Evolutionary conservation across 2,329 filamentous ascomycete genomes (phyloP).

Genomic region (Cryphonectria japonica): DNA sequence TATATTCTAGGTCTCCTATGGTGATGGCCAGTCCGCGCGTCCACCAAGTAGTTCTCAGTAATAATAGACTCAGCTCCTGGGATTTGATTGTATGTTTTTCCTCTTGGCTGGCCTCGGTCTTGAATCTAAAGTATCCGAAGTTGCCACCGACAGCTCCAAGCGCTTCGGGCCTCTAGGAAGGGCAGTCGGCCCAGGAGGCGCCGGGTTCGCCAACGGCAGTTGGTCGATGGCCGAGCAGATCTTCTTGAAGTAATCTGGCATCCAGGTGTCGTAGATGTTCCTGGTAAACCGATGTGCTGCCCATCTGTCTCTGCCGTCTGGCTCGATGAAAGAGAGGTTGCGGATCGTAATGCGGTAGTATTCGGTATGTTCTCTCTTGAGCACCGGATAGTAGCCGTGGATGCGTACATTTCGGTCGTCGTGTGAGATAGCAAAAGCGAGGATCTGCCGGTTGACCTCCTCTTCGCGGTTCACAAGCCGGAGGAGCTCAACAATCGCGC

Average conservation of each 20-base stretch:
- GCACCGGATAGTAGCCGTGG: not conserved
- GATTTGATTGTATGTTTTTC: not conserved
- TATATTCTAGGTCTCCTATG: too few species aligned
- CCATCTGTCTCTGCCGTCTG: slow-evolving; percentile 33
- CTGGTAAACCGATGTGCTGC: slow-evolving; percentile 42
- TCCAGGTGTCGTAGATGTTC: slow-evolving; percentile 43
- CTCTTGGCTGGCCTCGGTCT: not conserved
- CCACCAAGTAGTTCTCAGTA: too few species aligned
- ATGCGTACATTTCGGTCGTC: not conserved
- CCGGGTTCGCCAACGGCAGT: slow-evolving; percentile 29
- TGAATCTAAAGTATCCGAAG: not conserved
- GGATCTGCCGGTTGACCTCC: not conserved
- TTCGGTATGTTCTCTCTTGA: not conserved
- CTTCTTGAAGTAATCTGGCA: slow-evolving; percentile 41
- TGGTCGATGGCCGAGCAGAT: slow-evolving; percentile 32
- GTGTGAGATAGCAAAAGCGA: not conserved
- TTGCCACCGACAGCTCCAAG: not conserved
- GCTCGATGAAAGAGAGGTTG: not conserved
- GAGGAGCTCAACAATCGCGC: not conserved
- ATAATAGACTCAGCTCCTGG: too few species aligned
- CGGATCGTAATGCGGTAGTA: not conserved
- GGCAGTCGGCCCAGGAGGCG: not conserved
- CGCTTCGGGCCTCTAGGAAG: not conserved
- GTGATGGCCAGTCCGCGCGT: too few species aligned
- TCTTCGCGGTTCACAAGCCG: not conserved